phyloP scores from a whole-genome alignment of 2,329 filamentous ascomycete genomes.

The Fusarium paranaense region DNA sequence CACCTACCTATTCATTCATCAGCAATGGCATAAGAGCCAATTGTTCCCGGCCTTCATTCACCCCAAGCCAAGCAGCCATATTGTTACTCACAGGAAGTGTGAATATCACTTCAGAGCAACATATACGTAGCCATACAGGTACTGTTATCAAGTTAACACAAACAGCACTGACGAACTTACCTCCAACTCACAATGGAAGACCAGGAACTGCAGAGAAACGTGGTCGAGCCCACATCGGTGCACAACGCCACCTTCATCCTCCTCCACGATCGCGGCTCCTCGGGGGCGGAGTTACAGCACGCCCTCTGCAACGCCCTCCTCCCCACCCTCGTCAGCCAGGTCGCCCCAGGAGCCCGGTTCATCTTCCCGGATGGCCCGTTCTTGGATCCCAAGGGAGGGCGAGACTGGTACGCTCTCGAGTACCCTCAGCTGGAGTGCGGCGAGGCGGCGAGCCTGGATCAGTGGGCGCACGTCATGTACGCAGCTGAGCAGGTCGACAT shows the following conservation, averaged over 20 bases:
- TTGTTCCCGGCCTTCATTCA: neutral
- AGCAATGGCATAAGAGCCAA: neutral
- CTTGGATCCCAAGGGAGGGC: neutral
- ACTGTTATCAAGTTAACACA: neutral
- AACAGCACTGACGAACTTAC: neutral
- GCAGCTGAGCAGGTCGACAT: neutral
- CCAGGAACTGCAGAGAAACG: neutral
- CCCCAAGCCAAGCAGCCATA: neutral
- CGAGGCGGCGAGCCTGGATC: neutral
- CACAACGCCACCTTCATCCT: constrained; percentile 15
- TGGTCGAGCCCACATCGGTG: neutral
- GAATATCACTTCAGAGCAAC: neutral
- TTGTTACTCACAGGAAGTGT: neutral
- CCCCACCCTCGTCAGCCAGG: neutral
- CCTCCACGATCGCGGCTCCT: constrained; percentile 11
- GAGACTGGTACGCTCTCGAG: constrained; percentile 6
- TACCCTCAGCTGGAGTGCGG: neutral
- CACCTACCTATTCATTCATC: neutral
- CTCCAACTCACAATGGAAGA: neutral
- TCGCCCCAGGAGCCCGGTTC: neutral
- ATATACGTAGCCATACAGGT: neutral
- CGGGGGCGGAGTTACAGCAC: neutral
- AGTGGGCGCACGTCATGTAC: neutral
- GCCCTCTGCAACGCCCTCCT: neutral
- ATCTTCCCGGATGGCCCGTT: constrained; percentile 7